Evolutionary conservation across 2,329 filamentous ascomycete genomes (phyloP), one percentile per base, ranked within the genome.

Genomic region (Pezicula neosporulosa): DNA sequence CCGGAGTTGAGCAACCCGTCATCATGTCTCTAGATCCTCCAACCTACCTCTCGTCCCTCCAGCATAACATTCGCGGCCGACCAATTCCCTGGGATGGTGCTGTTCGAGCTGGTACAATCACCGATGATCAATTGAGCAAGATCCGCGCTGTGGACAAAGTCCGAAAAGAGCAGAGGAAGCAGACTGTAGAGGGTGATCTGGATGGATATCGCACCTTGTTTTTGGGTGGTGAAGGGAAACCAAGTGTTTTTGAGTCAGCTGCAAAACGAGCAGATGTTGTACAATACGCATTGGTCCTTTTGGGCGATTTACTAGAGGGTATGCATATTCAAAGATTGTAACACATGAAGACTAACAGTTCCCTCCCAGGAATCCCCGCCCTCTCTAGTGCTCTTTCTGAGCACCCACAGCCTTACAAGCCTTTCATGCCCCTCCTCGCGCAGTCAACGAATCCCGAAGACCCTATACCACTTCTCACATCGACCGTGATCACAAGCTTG

Each of bases 51-150:
- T 80, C 84, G 68, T 93, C 90, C 61, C 81, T 97, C 62, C 92
- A 96, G 77, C 95, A 90, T 82, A 97, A 97, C 78, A 96, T 97
- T 70, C 90, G 94, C 68, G 88, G 90, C 67, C 85, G 94, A 61
- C 92, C 92, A 59, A 96, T 99, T 73, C 92, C 93, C 52, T 99
- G 94, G 94, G 93, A 97, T 72, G 93, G 93, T 64, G 92, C 93
- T 64, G 90, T 96, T 60, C 85, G 94, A 70, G 90, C 90, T 63
- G 90, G 92, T 70, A 94, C 90, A 66, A 89, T 99, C 72, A 96
- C 89, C 52, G 93, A 97, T 62, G 86, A 89, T 61, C 93, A 99
- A 72, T 83, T 97, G 63, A 89, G 88, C 76, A 93, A 92, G 80
- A 96, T 99, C 74, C 92, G 92, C 72, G 90, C 92, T 55, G 90